Evolutionary conservation across 805 yeast genomes (phyloP).

Genomic region (Myxozyma melibiosi): DNA sequence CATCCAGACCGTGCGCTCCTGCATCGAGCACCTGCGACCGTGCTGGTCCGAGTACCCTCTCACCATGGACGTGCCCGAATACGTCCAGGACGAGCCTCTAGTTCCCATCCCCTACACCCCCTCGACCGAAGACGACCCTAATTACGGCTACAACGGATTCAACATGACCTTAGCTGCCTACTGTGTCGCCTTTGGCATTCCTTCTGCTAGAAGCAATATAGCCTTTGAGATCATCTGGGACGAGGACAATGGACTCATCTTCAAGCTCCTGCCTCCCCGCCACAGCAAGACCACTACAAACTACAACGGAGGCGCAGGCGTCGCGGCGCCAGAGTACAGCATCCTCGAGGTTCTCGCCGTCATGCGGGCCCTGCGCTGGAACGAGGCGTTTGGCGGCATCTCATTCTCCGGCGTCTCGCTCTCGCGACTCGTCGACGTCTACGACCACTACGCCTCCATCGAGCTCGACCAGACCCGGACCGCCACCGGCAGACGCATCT

Average conservation of each 20-base stretch:
- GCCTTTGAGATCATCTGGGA: conserved; percentile 25
- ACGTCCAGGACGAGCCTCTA: conserved; percentile 33
- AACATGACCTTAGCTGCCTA: conserved; percentile 35
- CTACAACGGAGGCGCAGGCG: background rate
- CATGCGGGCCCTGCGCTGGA: conserved; percentile 35
- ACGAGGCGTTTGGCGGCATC: conserved; percentile 33
- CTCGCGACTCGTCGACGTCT: conserved; percentile 18
- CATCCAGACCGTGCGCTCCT: conserved; percentile 29
- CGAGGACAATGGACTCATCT: conserved; percentile 29
- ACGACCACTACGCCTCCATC: conserved; percentile 28
- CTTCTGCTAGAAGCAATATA: conserved; percentile 22
- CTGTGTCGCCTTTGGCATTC: conserved; percentile 35
- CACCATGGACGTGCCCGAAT: conserved; percentile 34
- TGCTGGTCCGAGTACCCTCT: conserved; percentile 36
- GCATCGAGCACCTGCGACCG: conserved; percentile 32
- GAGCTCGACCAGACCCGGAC: conserved; percentile 33
- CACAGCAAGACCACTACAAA: background rate
- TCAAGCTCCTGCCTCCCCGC: conserved; percentile 29
- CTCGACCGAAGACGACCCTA: background rate
- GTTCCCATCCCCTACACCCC: conserved; percentile 3
- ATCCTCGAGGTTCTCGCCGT: conserved; percentile 33
- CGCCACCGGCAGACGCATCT: conserved; percentile 29
- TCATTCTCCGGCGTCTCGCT: conserved; percentile 33
- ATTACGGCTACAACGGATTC: conserved; percentile 30
- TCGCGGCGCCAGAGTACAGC: conserved; percentile 14